Evolutionary conservation across 208 protist species (phyloP).

Genomic region (Acanthamoeba pearcei): DNA sequence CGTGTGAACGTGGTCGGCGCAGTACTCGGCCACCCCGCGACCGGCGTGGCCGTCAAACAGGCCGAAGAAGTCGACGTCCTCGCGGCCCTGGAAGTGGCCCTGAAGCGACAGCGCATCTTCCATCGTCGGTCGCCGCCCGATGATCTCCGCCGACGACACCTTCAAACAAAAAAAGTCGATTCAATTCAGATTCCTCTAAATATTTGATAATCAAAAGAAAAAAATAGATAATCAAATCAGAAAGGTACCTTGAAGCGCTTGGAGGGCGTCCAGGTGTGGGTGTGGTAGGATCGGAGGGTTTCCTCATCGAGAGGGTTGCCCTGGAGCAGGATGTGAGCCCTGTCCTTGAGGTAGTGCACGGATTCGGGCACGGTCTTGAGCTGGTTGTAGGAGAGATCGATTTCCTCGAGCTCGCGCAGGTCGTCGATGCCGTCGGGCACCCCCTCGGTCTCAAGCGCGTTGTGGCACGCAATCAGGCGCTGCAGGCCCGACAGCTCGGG

Average conservation of each 20-base stretch:
- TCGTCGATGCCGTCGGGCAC: conserved; percentile 39
- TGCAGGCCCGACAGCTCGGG: conserved; percentile 14
- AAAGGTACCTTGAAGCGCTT: conserved; percentile 8
- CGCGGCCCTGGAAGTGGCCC: conserved; percentile 45
- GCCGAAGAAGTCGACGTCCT: conserved; percentile 73
- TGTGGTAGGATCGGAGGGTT: not conserved
- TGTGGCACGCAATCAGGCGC: conserved; percentile 32
- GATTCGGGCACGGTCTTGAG: not conserved
- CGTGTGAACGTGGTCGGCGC: conserved; percentile 49
- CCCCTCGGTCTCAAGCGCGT: not conserved
- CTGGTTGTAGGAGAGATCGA: conserved; percentile 42
- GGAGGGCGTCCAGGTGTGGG: conserved; percentile 51
- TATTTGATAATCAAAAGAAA: too few relatives aligned
- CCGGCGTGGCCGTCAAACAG: conserved; percentile 77
- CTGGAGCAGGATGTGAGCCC: conserved; percentile 11
- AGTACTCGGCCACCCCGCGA: conserved; percentile 47
- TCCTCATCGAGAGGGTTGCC: conserved; percentile 43
- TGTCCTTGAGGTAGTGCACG: conserved; percentile 40
- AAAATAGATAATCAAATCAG: not conserved
- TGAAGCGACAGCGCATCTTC: conserved; percentile 65
- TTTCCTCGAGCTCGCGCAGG: conserved; percentile 51
- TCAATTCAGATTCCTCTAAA: not conserved
- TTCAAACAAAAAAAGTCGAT: not conserved
- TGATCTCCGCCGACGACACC: conserved; percentile 67
- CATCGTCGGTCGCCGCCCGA: conserved; percentile 70